phyloP scores from a whole-genome alignment of 1,284 basidiomycete genomes.

The Peniophora sp. region DNA sequence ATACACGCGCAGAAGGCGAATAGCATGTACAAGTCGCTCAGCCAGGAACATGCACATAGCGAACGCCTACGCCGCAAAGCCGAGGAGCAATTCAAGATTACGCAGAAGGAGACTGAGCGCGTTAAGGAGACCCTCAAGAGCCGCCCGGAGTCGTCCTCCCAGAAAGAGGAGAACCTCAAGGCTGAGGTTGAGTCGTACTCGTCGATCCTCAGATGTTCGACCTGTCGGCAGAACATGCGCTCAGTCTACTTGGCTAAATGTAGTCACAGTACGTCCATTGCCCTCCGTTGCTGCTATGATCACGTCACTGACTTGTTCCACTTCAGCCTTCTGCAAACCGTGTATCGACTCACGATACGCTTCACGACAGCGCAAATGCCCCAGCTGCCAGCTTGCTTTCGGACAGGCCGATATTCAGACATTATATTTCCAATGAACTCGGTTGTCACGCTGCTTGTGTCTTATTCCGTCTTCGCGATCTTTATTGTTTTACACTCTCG shows the following conservation, averaged over 20 bases:
- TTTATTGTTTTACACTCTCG: too few species aligned
- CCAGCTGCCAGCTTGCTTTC: conserved; percentile 83
- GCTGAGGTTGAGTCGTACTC: conserved; percentile 40
- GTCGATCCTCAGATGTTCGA: conserved; percentile 88
- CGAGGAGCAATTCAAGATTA: conserved; percentile 13
- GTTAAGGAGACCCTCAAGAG: conserved; percentile 38
- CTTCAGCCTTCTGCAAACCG: conserved; percentile 80
- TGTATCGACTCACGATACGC: conserved; percentile 86
- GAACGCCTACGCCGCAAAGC: background rate
- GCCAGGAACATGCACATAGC: background rate
- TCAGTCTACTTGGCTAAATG: conserved; percentile 89
- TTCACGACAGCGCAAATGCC: conserved; percentile 93
- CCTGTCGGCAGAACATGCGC: conserved; percentile 81
- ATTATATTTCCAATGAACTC: conserved; percentile 70
- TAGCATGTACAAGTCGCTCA: background rate
- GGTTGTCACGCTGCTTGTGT: too few species aligned
- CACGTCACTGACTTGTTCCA: conserved; percentile 1
- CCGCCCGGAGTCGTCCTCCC: conserved; percentile 19
- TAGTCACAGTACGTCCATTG: conserved; percentile 73
- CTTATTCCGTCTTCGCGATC: too few species aligned
- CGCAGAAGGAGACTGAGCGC: conserved; percentile 39
- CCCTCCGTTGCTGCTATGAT: background rate
- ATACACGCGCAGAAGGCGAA: background rate
- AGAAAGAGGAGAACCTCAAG: conserved; percentile 34
- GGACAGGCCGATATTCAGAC: conserved; percentile 82